Evolutionary conservation across 2,329 filamentous ascomycete genomes (phyloP).

Genomic region (Lachnellula arida): DNA sequence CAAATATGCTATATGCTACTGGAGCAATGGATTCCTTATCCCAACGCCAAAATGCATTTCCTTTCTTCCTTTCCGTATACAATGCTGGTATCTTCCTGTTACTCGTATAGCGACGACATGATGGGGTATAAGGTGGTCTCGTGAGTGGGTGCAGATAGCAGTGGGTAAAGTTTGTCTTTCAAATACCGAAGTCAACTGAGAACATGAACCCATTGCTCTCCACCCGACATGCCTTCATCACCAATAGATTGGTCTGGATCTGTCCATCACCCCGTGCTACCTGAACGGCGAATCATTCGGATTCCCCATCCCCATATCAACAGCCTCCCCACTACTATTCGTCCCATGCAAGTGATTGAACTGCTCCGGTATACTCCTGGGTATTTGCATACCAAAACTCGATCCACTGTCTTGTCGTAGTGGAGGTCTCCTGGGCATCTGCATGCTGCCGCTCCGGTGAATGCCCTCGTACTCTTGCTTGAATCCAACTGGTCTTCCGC

Average conservation of each 20-base stretch:
- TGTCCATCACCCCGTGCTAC: neutral
- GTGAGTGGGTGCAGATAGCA: no score
- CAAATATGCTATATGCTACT: neutral
- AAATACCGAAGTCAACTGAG: no score
- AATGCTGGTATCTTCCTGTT: neutral
- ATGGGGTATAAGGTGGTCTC: neutral
- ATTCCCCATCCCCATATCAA: conserved; percentile 9
- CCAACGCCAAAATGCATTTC: neutral
- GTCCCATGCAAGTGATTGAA: conserved; percentile 20
- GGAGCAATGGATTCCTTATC: neutral
- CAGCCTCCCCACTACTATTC: conserved; percentile 13
- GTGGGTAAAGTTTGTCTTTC: no score
- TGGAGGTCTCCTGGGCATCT: conserved; percentile 21
- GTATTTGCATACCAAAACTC: conserved; percentile 21
- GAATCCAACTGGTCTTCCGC: conserved; percentile 17
- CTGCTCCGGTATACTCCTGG: conserved; percentile 27
- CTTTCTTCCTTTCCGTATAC: neutral
- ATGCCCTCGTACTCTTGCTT: conserved; percentile 23
- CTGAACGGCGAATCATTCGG: neutral
- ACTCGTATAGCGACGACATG: neutral
- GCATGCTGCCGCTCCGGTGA: conserved; percentile 5
- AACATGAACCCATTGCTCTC: no score
- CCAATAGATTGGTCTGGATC: neutral
- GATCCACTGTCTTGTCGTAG: conserved; percentile 22
- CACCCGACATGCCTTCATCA: neutral